Percentiles rank a stretch among this genome's conserved stretches.
Evolutionary conservation across 2,329 filamentous ascomycete species (phyloP).

Genomic region (Colletotrichum cordylinicola): DNA sequence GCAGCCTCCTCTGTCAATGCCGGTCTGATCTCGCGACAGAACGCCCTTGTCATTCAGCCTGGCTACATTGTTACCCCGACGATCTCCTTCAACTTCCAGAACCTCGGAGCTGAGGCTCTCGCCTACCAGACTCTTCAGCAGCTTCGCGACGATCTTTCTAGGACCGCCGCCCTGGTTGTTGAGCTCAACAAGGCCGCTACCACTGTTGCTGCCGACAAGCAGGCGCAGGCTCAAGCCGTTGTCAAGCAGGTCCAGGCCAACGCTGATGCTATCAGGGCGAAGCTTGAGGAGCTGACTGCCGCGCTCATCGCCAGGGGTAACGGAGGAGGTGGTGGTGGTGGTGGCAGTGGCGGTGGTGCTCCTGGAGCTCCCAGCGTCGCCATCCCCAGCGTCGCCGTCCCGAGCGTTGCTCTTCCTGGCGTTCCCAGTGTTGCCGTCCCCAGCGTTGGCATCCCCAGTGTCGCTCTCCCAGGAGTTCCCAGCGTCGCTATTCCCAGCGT

Average conservation of each 20-base stretch:
- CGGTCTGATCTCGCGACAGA: background rate
- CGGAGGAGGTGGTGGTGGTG: background rate
- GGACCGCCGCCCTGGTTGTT: background rate
- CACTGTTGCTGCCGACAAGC: background rate
- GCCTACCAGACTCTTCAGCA: background rate
- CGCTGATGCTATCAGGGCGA: background rate
- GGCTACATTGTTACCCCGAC: background rate
- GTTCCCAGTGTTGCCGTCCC: background rate
- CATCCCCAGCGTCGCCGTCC: background rate
- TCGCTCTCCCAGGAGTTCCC: background rate
- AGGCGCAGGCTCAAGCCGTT: background rate
- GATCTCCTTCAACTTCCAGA: background rate
- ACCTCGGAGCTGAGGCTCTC: background rate
- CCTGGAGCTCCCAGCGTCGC: background rate
- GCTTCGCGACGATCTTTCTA: background rate
- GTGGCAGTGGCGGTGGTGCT: background rate
- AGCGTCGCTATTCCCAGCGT: background rate
- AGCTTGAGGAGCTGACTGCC: background rate
- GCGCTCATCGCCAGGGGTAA: background rate
- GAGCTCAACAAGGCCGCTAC: background rate
- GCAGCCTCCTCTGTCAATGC: conserved; percentile 6
- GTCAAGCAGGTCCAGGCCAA: background rate
- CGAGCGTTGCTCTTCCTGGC: background rate
- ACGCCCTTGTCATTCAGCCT: background rate
- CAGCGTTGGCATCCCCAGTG: background rate